Conservation (phyloP, 768 basidiomycete genomes). For the Serendipita sp. region DNA sequence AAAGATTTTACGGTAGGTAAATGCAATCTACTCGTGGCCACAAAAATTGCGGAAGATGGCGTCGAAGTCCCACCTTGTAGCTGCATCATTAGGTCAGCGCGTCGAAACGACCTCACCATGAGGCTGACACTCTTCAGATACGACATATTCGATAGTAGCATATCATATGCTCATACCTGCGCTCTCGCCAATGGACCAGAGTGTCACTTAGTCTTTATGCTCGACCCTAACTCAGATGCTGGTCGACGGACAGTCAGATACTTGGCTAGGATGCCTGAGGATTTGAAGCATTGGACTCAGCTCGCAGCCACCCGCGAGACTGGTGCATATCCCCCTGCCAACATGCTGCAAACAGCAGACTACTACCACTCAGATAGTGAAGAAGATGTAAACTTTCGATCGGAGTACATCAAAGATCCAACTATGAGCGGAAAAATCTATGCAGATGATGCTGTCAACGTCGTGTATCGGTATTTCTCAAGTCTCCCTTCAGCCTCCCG, state of each 20-base stretch:
- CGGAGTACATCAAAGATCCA: constrained; percentile 39
- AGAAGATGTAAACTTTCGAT: constrained; percentile 24
- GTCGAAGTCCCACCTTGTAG: constrained; percentile 40
- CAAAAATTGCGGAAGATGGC: constrained; percentile 38
- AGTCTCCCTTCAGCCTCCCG: background rate
- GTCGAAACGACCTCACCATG: constrained; percentile 10
- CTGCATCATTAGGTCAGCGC: constrained; percentile 41
- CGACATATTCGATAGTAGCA: constrained; percentile 44
- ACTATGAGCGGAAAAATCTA: constrained; percentile 44
- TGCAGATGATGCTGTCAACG: constrained; percentile 38
- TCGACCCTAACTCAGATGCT: constrained; percentile 38
- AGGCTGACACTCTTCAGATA: constrained; percentile 26
- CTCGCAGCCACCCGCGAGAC: constrained; percentile 24
- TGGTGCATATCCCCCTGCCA: constrained; percentile 30
- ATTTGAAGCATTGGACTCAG: constrained; percentile 36
- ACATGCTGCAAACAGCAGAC: constrained; percentile 25
- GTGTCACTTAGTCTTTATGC: constrained; percentile 46
- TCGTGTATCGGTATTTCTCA: constrained; percentile 37
- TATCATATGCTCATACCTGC: constrained; percentile 41
- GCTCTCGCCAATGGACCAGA: constrained; percentile 31
- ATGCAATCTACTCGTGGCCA: constrained; percentile 48
- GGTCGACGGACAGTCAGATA: constrained; percentile 39
- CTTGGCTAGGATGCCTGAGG: constrained; percentile 25
- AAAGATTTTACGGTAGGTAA: constrained; percentile 36
- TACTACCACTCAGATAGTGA: constrained; percentile 36